phyloP scores from a whole-genome alignment of 2,329 filamentous ascomycete species.

The Penicillium sp. region DNA sequence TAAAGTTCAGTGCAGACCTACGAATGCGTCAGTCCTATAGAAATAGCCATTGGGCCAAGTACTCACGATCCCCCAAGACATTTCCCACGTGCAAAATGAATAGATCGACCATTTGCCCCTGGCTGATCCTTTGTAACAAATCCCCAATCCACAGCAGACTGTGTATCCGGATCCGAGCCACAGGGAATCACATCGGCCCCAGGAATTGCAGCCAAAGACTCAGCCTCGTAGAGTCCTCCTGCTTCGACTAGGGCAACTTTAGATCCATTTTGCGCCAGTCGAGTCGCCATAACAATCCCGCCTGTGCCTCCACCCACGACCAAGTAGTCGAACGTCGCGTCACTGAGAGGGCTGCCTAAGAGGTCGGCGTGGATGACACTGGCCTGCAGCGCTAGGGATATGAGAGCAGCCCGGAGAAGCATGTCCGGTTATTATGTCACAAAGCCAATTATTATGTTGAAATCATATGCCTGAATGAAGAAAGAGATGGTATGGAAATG shows the following conservation, averaged over 20 bases:
- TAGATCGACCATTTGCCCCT: slow-evolving; percentile 21
- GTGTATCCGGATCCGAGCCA: slow-evolving; percentile 22
- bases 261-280: slow-evolving; percentile 21
- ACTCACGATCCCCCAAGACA: slow-evolving; percentile 27
- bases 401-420: neutral
- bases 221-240: slow-evolving; percentile 25
- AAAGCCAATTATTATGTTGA: neutral
- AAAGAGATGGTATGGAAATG: too few species aligned
- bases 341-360: neutral
- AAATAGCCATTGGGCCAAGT: too few species aligned
- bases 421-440: neutral
- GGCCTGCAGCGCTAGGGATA: neutral
- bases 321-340: slow-evolving; percentile 23
- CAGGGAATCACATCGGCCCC: slow-evolving; percentile 17
- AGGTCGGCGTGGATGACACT: neutral
- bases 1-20: slow-evolving; percentile 27
- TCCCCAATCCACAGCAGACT: slow-evolving; percentile 21
- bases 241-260: slow-evolving; percentile 29
- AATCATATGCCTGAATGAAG: neutral
- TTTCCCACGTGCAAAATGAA: slow-evolving; percentile 29
- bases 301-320: slow-evolving; percentile 27
- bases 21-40: neutral
- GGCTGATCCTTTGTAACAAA: slow-evolving; percentile 20
- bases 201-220: slow-evolving; percentile 18
- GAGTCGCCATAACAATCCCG: slow-evolving; percentile 23